phyloP scores from a whole-genome alignment of 163 green algal genomes.

The Trebouxia gelatinosa region DNA sequence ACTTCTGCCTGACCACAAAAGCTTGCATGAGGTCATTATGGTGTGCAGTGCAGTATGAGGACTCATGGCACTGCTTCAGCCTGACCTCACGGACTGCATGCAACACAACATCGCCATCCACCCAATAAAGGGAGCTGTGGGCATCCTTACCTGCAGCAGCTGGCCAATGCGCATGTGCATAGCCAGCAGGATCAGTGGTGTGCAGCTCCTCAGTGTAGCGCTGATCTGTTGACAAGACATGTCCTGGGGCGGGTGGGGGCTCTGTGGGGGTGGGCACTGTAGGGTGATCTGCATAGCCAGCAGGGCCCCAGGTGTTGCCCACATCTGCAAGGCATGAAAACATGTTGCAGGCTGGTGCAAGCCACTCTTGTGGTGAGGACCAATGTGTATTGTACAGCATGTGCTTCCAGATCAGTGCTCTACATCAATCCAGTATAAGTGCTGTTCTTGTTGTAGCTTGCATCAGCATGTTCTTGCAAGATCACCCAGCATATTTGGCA shows the following conservation, averaged over 20 bases:
- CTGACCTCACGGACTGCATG: neutral
- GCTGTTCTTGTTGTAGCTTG: too few relatives aligned
- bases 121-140: too few relatives aligned
- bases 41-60: neutral
- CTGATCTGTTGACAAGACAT: slow-evolving; percentile 4
- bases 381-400: too few relatives aligned
- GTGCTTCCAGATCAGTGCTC: too few relatives aligned
- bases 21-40: neutral
- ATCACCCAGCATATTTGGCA: too few relatives aligned
- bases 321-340: neutral
- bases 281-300: too few relatives aligned
- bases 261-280: too few relatives aligned
- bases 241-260: neutral
- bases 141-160: neutral
- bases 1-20: neutral
- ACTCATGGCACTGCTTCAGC: neutral
- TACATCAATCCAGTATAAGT: too few relatives aligned
- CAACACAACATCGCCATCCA: neutral
- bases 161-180: neutral
- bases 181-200: neutral
- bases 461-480: too few relatives aligned
- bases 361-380: too few relatives aligned
- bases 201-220: neutral
- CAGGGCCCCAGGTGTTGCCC: neutral
- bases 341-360: too few relatives aligned